Conservation (phyloP, 495 filamentous ascomycete species). For the Annulohypoxylon stygium region DNA sequence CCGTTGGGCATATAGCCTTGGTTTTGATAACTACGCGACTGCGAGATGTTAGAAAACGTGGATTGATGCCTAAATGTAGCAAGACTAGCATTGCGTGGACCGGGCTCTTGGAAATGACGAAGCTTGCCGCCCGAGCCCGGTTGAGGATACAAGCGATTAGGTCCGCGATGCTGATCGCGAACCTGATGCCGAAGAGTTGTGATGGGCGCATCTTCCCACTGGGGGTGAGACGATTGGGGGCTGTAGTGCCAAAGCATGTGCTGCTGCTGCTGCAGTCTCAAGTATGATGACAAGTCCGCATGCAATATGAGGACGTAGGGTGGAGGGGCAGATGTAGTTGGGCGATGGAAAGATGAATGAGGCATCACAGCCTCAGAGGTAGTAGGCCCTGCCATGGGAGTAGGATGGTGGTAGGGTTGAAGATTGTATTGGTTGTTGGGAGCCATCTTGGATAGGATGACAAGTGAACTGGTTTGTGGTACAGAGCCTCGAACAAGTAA, state of each 20-base stretch:
- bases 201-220: constrained; percentile 14
- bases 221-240: not conserved
- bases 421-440: not conserved
- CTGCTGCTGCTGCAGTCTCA: not conserved
- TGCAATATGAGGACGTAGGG: not conserved
- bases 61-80: constrained; percentile 8
- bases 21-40: constrained; percentile 61
- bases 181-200: not conserved
- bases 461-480: not conserved
- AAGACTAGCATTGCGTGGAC: not conserved
- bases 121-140: not conserved
- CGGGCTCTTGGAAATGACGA: constrained; percentile 1
- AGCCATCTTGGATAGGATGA: not conserved
- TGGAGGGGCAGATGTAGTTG: not conserved
- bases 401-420: not conserved
- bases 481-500: not conserved
- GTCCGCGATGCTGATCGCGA: constrained; percentile 24
- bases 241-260: not conserved
- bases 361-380: constrained; percentile 15
- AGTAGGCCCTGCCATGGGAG: constrained; percentile 3
- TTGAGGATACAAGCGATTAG: not conserved
- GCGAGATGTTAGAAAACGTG: constrained; percentile 45
- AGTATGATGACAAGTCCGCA: not conserved
- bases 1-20: constrained; percentile 68
- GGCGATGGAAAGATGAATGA: constrained; percentile 2